Base-by-base conservation (phyloP, 345 rosid species). In the Melastoma malabathricum region DNA sequence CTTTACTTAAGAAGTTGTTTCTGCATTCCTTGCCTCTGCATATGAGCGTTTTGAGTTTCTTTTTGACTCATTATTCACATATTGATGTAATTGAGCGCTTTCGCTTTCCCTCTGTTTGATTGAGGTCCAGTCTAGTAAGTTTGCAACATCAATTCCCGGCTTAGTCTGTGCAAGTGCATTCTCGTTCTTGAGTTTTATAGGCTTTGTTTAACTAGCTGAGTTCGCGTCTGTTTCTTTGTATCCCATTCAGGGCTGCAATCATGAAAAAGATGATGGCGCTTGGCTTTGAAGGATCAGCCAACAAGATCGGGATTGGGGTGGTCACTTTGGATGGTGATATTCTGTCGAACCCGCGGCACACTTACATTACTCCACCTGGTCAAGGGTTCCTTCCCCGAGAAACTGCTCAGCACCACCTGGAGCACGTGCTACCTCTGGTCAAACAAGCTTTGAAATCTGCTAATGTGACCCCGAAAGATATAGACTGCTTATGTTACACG, bases 371-470 rank as follows among this genome's bases (percentile, higher is more conserved):
- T 0, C 99, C 97, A 0, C 97, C 97, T 0, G 99, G 99, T 7
- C 99, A 93, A 3, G 99, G 99, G 12, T 88, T 93, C 47, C 85
- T 93, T 19, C 99, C 97, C 10, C 83, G 89, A 13, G 97, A 88
- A 72, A 93, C 97, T 1, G 97, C 94, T 5, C 85, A 88, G 15
- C 99, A 88, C 64, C 97, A 88, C 60, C 75, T 83, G n/a, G 73
- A 75, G 13, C 95, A 88, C 17, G 68, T 85, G 19, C 78, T 93
- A 57, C 99, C 97, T n/a, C 49, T 93, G 17, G 62, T 93, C 51
- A 78, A 77, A 64, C 76, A 80, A 19, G 90, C 99, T 19, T 55
- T 88, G 13, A 69, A 79, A 38, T 65, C 76, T 15, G 89, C 97
- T 3, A 57, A 72, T 34, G 48, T 83, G n/a, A 71, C 86, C 44